Conservation (phyloP, 139 green algal genomes). For the Chlamydomonas incerta region DNA sequence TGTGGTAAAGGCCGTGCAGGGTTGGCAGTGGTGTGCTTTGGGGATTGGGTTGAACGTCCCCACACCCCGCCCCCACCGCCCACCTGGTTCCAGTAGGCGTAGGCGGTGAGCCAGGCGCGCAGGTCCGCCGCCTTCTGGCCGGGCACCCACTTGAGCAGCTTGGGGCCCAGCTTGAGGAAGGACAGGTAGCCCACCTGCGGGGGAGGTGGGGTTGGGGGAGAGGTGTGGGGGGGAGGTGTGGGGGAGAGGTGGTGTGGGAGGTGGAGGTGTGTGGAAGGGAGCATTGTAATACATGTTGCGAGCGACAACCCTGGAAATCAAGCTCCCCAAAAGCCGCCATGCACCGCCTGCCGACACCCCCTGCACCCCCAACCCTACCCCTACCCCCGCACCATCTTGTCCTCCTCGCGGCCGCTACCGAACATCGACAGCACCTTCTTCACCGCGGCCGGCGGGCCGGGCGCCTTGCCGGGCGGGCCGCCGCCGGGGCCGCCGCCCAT, state of each 20-base stretch:
- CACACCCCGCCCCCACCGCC: neutral
- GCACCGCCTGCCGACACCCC: too few species aligned
- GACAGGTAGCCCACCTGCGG: constrained; percentile 78
- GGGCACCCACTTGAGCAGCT: constrained; percentile 96
- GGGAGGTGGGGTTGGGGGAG: neutral
- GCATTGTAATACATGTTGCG: too few species aligned
- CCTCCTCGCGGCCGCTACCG: constrained; percentile 92
- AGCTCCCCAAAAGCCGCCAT: too few species aligned
- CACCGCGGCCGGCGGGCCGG: constrained; percentile 91
- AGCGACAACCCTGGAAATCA: too few species aligned
- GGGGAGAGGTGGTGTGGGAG: neutral
- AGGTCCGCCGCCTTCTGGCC: constrained; percentile 91
- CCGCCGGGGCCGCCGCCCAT: constrained; percentile 65
- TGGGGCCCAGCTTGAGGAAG: constrained; percentile 95
- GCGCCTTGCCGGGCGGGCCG: constrained; percentile 64
- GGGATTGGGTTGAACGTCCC: too few species aligned
- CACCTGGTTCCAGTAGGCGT: constrained; percentile 97
- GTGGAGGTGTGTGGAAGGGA: neutral
- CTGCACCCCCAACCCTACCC: too few species aligned
- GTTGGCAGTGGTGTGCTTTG: too few species aligned
- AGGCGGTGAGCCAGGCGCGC: constrained; percentile 94
- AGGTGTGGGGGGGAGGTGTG: too few species aligned
- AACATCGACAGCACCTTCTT: constrained; percentile 94
- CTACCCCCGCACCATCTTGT: constrained; percentile 88
- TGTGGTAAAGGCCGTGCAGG: too few species aligned